Evolutionary conservation across 208 protist genomes (phyloP).

Genomic region (Borovskyia barvae): DNA sequence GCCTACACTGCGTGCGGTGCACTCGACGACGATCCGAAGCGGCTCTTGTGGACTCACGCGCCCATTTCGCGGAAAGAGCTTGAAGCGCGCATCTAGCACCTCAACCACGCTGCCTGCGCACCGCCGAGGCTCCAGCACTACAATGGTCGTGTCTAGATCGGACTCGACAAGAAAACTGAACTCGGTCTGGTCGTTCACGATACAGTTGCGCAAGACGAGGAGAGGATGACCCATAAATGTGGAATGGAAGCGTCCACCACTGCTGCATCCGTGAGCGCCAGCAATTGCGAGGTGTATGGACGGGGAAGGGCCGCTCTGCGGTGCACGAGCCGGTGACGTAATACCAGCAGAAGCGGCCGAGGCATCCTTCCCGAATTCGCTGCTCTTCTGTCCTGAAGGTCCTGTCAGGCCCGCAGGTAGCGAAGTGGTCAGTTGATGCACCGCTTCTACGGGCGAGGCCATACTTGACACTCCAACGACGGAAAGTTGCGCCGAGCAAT

Average conservation of each 20-base stretch:
- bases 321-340: neutral
- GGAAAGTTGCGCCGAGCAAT: constrained; percentile 14
- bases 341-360: no score
- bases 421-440: no score
- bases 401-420: no score
- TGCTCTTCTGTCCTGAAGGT: no score
- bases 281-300: constrained; percentile 8
- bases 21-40: constrained; percentile 74
- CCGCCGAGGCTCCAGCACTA: constrained; percentile 73
- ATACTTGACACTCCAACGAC: neutral
- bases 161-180: constrained; percentile 69
- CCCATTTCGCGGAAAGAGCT: constrained; percentile 75
- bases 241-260: constrained; percentile 2
- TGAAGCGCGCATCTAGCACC: constrained; percentile 72
- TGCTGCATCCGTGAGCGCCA: neutral
- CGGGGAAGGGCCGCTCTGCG: constrained; percentile 7
- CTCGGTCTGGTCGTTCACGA: constrained; percentile 69
- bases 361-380: no score
- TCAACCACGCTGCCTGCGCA: constrained; percentile 38
- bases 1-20: constrained; percentile 64
- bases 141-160: constrained; percentile 52
- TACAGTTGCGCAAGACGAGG: constrained; percentile 60
- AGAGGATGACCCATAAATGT: constrained; percentile 76
- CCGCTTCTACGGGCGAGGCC: neutral
- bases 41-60: constrained; percentile 37